A percentile compares a stretch with the other conserved stretches of the same genome.
Evolutionary conservation across 1,139 yeast genomes (phyloP).

Genomic region (Candida labiduridarum): DNA sequence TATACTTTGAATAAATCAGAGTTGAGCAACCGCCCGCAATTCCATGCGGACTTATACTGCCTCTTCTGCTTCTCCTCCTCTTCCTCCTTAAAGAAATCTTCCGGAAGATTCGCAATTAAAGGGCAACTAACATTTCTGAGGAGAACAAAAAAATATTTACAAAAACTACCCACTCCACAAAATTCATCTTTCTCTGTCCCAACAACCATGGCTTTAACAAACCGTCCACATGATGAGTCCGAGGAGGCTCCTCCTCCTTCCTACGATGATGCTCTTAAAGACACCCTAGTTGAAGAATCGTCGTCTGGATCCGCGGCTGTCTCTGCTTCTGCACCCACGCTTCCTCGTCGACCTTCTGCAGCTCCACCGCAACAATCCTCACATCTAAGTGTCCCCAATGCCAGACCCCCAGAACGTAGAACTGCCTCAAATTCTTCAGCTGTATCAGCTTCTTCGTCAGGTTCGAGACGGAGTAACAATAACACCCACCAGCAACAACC

Average conservation of each 20-base stretch:
- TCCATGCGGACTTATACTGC: too few relatives aligned
- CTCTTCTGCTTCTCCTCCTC: too few relatives aligned
- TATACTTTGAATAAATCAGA: too few relatives aligned
- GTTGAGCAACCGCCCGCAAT: too few relatives aligned
- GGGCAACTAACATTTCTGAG: not conserved
- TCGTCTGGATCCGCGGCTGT: constrained; percentile 8
- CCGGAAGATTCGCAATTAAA: not conserved
- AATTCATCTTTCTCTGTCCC: not conserved
- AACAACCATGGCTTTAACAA: not conserved
- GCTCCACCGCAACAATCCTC: constrained; percentile 16
- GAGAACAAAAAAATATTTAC: not conserved
- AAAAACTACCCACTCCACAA: not conserved
- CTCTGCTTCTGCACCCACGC: constrained; percentile 11
- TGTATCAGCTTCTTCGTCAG: not conserved
- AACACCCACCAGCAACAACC: too few relatives aligned
- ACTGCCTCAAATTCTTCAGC: not conserved
- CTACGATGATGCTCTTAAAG: not conserved
- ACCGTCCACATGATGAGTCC: not conserved
- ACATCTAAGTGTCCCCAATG: not conserved
- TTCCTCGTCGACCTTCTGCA: constrained; percentile 14
- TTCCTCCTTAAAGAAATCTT: not conserved
- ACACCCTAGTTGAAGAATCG: not conserved
- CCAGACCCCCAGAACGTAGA: constrained; percentile 1
- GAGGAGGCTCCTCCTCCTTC: constrained; percentile 2
- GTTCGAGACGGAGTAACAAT: not conserved